Evolutionary conservation across 768 basidiomycete genomes (phyloP).

Genomic region (Suillus occidentalis): DNA sequence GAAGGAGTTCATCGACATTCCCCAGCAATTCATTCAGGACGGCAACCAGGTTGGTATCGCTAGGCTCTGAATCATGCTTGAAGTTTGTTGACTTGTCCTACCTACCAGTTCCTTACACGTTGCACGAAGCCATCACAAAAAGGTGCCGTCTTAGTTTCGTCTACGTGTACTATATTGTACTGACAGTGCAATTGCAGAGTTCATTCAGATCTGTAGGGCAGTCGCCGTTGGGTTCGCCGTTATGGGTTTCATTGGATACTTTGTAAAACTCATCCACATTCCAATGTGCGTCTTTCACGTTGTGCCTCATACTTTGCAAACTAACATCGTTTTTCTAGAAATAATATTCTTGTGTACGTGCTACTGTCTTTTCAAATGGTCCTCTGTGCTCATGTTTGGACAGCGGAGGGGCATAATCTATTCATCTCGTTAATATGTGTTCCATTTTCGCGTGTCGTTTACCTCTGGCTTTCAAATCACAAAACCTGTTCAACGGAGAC

Average conservation of each 20-base stretch:
- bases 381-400: conserved; percentile 26
- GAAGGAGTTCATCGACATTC: conserved; percentile 87
- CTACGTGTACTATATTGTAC: background rate
- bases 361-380: background rate
- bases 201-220: conserved; percentile 90
- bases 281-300: conserved; percentile 72
- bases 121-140: conserved; percentile 98
- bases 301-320: conserved; percentile 13
- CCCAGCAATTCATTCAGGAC: conserved; percentile 89
- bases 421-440: conserved; percentile 19
- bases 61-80: background rate
- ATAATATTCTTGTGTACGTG: conserved; percentile 96
- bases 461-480: conserved; percentile 7
- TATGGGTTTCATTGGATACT: conserved; percentile 99
- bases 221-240: conserved; percentile 97
- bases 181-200: conserved; percentile 57
- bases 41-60: conserved; percentile 78
- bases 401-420: conserved; percentile 73
- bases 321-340: conserved; percentile 49
- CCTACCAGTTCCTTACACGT: conserved; percentile 82
- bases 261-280: conserved; percentile 97
- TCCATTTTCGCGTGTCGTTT: conserved; percentile 12
- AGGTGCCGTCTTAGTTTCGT: conserved; percentile 51
- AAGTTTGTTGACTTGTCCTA: conserved; percentile 12
- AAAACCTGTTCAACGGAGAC: no score